Percentiles rank a stretch among this genome's conserved stretches.
Evolutionary conservation across 768 basidiomycete genomes (phyloP).

Genomic region (Amanita jacksonii): DNA sequence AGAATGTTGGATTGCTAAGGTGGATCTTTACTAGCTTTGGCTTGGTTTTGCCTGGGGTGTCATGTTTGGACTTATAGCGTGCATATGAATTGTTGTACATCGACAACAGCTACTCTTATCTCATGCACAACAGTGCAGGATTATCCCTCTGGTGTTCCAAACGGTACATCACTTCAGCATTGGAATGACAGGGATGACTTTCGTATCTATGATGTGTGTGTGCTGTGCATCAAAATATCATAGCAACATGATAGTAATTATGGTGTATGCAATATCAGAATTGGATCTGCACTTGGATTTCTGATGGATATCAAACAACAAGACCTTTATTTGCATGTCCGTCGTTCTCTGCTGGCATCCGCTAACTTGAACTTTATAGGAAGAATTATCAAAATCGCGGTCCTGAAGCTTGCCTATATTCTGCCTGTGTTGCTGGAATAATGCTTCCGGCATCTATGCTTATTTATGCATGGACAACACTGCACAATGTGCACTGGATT

Average conservation of each 20-base stretch:
- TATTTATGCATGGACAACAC: conserved; percentile 65
- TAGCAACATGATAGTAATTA: too few species aligned
- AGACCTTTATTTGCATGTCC: conserved; percentile 35
- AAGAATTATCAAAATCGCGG: conserved; percentile 25
- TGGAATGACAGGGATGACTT: conserved; percentile 52
- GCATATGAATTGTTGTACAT: conserved; percentile 14
- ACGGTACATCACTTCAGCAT: conserved; percentile 49
- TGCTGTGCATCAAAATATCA: too few species aligned
- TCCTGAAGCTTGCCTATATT: conserved; percentile 53
- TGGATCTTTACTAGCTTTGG: conserved; percentile 48
- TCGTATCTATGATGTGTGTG: conserved; percentile 42
- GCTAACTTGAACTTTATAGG: too few species aligned
- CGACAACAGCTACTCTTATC: too few species aligned
- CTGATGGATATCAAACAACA: conserved; percentile 38
- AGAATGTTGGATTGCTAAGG: not conserved
- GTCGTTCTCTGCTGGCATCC: too few species aligned
- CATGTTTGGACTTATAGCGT: conserved; percentile 34
- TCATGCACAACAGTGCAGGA: too few species aligned
- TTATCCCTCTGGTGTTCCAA: conserved; percentile 46
- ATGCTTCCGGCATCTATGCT: conserved; percentile 54
- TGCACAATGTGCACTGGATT: conserved; percentile 48
- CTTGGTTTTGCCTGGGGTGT: conserved; percentile 72
- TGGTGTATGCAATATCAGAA: conserved; percentile 22
- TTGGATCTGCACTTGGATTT: conserved; percentile 46
- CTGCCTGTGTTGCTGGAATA: conserved; percentile 44